A percentile compares a stretch with the other conserved stretches of the same genome.
These are phyloP conservation scores for Fragilariopsis cylindrus DNA, from an alignment of 108 stramenopile species.

Conservation along the genomic window DNA sequence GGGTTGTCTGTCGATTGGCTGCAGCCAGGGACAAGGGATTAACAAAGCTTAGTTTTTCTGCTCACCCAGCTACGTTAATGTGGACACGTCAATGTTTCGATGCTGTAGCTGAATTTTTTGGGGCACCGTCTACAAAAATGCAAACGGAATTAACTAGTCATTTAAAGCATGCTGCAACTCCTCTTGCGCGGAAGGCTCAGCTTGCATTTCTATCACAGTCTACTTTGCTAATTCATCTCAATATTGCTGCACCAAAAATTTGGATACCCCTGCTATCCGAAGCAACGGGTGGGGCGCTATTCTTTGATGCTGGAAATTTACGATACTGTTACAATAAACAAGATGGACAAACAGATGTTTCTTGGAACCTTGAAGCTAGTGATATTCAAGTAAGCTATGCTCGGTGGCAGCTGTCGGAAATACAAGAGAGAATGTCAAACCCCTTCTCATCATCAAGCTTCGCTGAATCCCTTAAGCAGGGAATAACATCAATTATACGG, in stretches of 20 bases:
- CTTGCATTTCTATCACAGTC: conserved; percentile 70
- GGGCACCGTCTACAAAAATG: conserved; percentile 44
- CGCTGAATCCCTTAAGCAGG: conserved; percentile 20
- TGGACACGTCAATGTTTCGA: conserved; percentile 73
- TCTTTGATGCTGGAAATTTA: conserved; percentile 67
- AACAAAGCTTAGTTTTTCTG: conserved; percentile 53
- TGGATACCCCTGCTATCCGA: conserved; percentile 67
- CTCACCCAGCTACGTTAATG: conserved; percentile 73
- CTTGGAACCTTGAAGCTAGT: conserved; percentile 44
- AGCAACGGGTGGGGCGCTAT: conserved; percentile 53
- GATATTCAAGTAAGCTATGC: conserved; percentile 69
- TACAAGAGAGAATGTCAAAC: conserved; percentile 20
- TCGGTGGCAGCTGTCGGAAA: conserved; percentile 23
- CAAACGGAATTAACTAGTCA: conserved; percentile 52
- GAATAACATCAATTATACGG: conserved; percentile 44
- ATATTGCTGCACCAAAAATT: conserved; percentile 72
- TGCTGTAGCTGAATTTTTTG: conserved; percentile 62
- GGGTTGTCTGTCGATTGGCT: conserved; percentile 63
- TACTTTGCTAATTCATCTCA: conserved; percentile 53
- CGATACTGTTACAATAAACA: conserved; percentile 42
- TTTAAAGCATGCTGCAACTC: conserved; percentile 75
- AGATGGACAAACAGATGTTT: conserved; percentile 39
- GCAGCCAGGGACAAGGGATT: conserved; percentile 43
- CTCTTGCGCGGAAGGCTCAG: conserved; percentile 70
- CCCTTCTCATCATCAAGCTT: conserved; percentile 4